Base-by-base conservation (phyloP, 352 stramenopile species). In the Phytophthora melonis region DNA sequence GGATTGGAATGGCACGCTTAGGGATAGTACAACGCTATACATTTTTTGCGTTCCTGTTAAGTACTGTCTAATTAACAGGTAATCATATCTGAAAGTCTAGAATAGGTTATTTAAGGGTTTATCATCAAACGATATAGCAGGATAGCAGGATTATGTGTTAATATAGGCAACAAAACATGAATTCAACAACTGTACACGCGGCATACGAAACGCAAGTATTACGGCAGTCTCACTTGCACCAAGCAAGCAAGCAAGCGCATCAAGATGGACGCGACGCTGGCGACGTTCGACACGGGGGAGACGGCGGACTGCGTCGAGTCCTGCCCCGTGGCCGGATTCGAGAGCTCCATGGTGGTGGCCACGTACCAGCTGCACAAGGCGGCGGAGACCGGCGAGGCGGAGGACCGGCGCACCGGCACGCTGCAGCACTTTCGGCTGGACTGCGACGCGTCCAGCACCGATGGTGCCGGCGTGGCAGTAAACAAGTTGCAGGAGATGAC, bases 301-400 rank as follows among this genome's bases (percentile, higher is more conserved):
- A 94, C 89, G 30, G 88, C 90, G 30, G 90, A 97, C 79, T 97
- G 90, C 66, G 88, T 97, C 39, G 90, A 97, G 69, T 82, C 86
- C 21, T 97, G 90, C 57, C 83, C 84, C 2, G 76, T 94, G 5
- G 49, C 66, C 27, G 87, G 84, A 55, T 86, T 87, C 32, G 85
- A 94, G 77, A 68, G 68, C 14, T 89, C 86, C 4, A 78, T 97
- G 58, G 83, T 93, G 4, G 86, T 84, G 7, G 90, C 88, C 27
- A 97, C 90, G 1, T 97, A 97, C 68, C 88, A 95, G 71, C 78
- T 97, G 27, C 83, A 93, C 63, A 93, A 96, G 72, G 78, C 85
- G 11, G 64, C 62, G 52, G 58, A 74, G 3, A 66, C 45, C 10
- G 67, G 63, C 5, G 68, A 61, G 23, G 21, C 59, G 5, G 54